These are phyloP conservation scores for Xylariaceae sp. DNA, from an alignment of 2,329 filamentous ascomycete species.

Conservation along the genomic window DNA sequence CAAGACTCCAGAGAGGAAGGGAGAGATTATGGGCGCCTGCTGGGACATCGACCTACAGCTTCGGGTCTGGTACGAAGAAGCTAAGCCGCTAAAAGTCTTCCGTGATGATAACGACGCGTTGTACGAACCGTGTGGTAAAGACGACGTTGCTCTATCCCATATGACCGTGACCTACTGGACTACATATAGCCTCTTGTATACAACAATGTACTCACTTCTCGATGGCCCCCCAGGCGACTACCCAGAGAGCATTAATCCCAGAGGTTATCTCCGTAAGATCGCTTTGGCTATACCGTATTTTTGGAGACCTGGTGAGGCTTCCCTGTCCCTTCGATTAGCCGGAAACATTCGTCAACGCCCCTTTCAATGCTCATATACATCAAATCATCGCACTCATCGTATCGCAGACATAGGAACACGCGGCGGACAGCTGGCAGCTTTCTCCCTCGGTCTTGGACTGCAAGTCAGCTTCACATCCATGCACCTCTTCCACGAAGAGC, in stretches of 20 bases:
- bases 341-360: no score
- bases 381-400: no score
- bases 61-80: constrained; percentile 9
- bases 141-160: constrained; percentile 13
- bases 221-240: constrained; percentile 1
- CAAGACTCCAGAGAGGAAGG: not conserved
- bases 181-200: constrained; percentile 8
- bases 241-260: constrained; percentile 3
- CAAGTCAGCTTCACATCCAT: not conserved
- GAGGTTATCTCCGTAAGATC: constrained; percentile 11
- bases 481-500: not conserved
- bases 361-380: no score
- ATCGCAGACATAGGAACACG: constrained; percentile 6
- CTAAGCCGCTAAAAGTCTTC: constrained; percentile 9
- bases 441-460: constrained; percentile 2
- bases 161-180: constrained; percentile 16
- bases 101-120: constrained; percentile 3
- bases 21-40: constrained; percentile 3
- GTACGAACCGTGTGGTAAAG: not conserved
- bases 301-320: constrained; percentile 1
- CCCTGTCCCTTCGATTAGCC: no score
- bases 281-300: constrained; percentile 16
- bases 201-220: constrained; percentile 10
- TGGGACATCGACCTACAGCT: constrained; percentile 9
- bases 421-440: constrained; percentile 11